Evolutionary conservation across 768 basidiomycete species (phyloP).

Genomic region (Macrolepiota fuliginosa): DNA sequence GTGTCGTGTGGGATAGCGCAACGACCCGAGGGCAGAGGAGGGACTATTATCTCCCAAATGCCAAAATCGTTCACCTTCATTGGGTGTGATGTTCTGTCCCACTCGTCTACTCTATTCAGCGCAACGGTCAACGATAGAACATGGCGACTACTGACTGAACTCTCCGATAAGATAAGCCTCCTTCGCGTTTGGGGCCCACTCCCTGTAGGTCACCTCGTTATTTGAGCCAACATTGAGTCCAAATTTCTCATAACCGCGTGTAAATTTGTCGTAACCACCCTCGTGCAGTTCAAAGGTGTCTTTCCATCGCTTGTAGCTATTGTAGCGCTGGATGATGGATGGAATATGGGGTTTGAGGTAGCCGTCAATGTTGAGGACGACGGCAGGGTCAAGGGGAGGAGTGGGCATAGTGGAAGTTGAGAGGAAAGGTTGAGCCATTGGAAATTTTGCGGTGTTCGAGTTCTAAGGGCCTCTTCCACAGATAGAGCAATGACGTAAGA

Average conservation of each 20-base stretch:
- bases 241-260: slow-evolving; percentile 74
- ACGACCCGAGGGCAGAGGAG: slow-evolving; percentile 60
- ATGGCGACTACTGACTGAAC: slow-evolving; percentile 71
- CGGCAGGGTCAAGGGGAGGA: slow-evolving; percentile 49
- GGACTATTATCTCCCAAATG: slow-evolving; percentile 83
- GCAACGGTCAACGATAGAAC: neutral
- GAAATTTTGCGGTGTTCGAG: neutral
- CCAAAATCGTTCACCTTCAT: slow-evolving; percentile 87
- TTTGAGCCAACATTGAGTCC: slow-evolving; percentile 73
- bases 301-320: slow-evolving; percentile 72
- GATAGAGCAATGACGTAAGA: slow-evolving; percentile 8
- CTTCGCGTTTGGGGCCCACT: slow-evolving; percentile 93
- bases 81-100: slow-evolving; percentile 82
- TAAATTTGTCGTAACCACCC: slow-evolving; percentile 81
- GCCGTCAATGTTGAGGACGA: slow-evolving; percentile 61
- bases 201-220: slow-evolving; percentile 78
- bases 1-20: slow-evolving; percentile 93
- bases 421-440: slow-evolving; percentile 1
- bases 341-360: slow-evolving; percentile 75
- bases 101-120: slow-evolving; percentile 57
- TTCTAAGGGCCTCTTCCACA: neutral
- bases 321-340: slow-evolving; percentile 67
- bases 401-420: slow-evolving; percentile 34
- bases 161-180: slow-evolving; percentile 90
- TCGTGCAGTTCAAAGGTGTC: slow-evolving; percentile 72